Base-by-base conservation (phyloP, 2,329 filamentous ascomycete species). In the Periconia sp. region DNA sequence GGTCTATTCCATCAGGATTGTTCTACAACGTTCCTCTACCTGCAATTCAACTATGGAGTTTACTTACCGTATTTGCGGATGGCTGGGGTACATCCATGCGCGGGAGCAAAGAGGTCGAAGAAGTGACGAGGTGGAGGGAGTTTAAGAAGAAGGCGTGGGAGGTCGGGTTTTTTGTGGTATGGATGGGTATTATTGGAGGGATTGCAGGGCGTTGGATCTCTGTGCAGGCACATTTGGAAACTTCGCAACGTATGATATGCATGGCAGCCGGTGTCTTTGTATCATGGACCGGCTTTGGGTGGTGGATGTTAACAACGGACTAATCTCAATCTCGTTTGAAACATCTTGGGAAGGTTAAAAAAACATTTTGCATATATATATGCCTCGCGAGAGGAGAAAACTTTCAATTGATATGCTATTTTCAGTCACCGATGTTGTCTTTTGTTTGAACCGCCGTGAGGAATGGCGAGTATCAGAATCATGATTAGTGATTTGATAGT, bases 1-100 rank as follows among this genome's bases (percentile, higher is more conserved):
- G 48, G 15, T 46, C 54, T 42, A 42, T 56, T 41, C 56, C 55
- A 10, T 65, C 62, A 3, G 49, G 69, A n/a, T 27, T 66, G 11
- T 74, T 74, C 49, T 75, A 73, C 50, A 68, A 73, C 42, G 49
- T 74, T 0, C 71, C 72, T 6, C 50, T 72, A 8, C 71, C 72
- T 0, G 69, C 67, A 10, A 68, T 74, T n/a, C 66, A 71, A 54
- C 56, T 68, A 13, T 75, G 72, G 72, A 68, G 66, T 27, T 52
- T 73, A 23, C 15, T 72, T 6, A 75, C 72, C 1, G 56, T 70
- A 5, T 58, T 72, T 13, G 63, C 72, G 18, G 67, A 70, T 14
- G 65, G 67, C 0, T 74, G 71, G 73, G 72, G 71, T 1, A 74
- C 71, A 0, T 57, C 64, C 6, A 74, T 74, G 71, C 60, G 72